These are phyloP conservation scores for Trifolium dubium DNA, from an alignment of 306 rosid species.

Conservation along the genomic window DNA sequence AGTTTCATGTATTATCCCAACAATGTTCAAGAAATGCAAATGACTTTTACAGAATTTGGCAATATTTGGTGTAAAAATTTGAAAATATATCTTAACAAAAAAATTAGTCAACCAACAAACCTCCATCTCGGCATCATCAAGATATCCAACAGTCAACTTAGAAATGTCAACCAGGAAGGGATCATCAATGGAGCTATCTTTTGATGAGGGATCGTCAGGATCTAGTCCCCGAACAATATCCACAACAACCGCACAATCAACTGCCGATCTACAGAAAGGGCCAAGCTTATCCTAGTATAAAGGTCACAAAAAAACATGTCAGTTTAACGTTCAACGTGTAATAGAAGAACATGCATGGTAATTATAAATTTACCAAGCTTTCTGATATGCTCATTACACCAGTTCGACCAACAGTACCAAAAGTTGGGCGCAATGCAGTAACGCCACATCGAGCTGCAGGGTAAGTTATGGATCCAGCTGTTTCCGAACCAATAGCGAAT, in stretches of 20 bases:
- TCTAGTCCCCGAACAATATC: constrained; percentile 77
- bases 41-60: constrained; percentile 23
- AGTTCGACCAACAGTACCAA: constrained; percentile 73
- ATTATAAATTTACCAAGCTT: constrained; percentile 60
- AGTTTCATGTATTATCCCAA: constrained; percentile 17
- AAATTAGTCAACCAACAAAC: constrained; percentile 47
- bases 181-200: constrained; percentile 60
- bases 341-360: constrained; percentile 1
- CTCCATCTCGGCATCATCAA: constrained; percentile 79
- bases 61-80: constrained; percentile 29
- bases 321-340: constrained; percentile 30
- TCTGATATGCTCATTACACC: constrained; percentile 90
- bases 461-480: constrained; percentile 74
- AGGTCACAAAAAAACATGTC: constrained; percentile 31
- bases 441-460: constrained; percentile 81
- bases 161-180: constrained; percentile 68
- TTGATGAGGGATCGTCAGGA: constrained; percentile 66
- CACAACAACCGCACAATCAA: constrained; percentile 71
- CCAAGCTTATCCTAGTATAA: constrained; percentile 76
- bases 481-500: constrained; percentile 80
- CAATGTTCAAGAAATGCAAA: constrained; percentile 13
- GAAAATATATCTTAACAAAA: constrained; percentile 22
- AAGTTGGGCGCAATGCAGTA: constrained; percentile 76
- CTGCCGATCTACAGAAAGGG: constrained; percentile 75
- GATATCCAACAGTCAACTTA: constrained; percentile 70